Base-by-base conservation (phyloP, 2,329 filamentous ascomycete genomes). In the Akanthomyces lecanii region DNA sequence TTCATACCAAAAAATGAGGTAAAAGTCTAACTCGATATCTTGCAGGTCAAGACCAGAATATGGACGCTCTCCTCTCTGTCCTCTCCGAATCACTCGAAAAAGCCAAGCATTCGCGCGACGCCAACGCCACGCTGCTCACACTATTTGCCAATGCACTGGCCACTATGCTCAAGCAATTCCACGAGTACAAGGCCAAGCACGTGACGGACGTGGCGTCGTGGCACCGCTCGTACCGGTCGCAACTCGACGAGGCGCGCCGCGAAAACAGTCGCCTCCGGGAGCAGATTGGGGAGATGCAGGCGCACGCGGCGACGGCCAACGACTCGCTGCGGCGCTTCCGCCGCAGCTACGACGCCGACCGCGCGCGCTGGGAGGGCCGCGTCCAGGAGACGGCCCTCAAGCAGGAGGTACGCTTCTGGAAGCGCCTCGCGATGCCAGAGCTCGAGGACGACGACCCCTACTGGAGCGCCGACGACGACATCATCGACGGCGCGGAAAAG, bases 251-350 rank as follows among this genome's bases (percentile, higher is more conserved):
- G 70, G 85, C 86, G 53, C 85, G 86, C 5, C 83, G 83, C 66
- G 86, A 88, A 75, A 89, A 89, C 69, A 79, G 79, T 65, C 79
- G 81, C 2, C 79, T 89, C 58, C 83, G 86, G 59, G 84, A 87
- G 68, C 85, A 88, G 73, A 86, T 89, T 68, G 86, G 85, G 80
- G 84, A 87, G 67, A 87, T 88, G 84, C 84, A 87, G 69, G 79
- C 81, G 47, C 82, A 85, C 67, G 86, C 86, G 28, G 79, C 79
- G 53, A 77, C 75, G 14, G 85, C 85, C 25, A 88, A 87, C 69
- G 82, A 83, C 63, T 73, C 77, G 64, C 75, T 89, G 62, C 83
- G 85, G 45, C 74, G 79, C 44, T 87, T 88, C 67, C 79, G 85
- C 58, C 76, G 79, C 51, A 77, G 76, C 61, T 82, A 85, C 69